Base-by-base conservation (phyloP, 306 rosid species). In the Mucuna pruriens region DNA sequence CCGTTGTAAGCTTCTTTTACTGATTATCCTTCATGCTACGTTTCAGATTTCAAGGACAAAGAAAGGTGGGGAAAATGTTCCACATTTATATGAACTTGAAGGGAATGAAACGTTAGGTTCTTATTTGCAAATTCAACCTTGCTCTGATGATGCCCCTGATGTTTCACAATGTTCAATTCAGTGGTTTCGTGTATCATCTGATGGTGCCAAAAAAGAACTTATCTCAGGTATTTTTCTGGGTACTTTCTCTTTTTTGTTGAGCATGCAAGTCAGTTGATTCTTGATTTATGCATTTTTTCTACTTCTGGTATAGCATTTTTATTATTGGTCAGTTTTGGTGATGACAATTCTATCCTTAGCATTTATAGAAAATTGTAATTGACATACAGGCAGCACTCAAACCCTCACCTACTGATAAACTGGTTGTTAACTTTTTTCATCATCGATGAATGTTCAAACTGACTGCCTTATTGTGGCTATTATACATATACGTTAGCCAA, bases 21-120 rank as follows among this genome's bases (percentile, higher is more conserved):
- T 60, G 79, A 74, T 62, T 71, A 71, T 71, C 55, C 34, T 55
- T 63, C 5, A 10, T 16, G 62, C 63, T 39, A 64, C 58, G 68
- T 74, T 87, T 51, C 90, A 95, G 99, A 84, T 95, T 76, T 86
- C 94, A 71, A 86, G 88, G 71, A 87, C 93, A 29, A 91, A 89
- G 94, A 90, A 82, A 71, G 91, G 90, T 6, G 69, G 81, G 80
- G 98, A 88, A 58, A 85, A 68, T 70, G 83, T 44, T 73, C 77
- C 83, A 40, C 87, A 85, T 61, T 79, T 86, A 42, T 95, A 87
- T 57, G 96, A 91, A 76, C 82, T 95, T 71, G 99, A 93, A 79
- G 99, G 99, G 52, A 62, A 81, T 63, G 97, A 95, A 86, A 86
- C 82, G 9, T 88, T 95, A 82, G 99, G 99, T 76, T 95, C 99